A percentile compares a stretch with the other conserved stretches of the same genome.
Evolutionary conservation across 495 filamentous ascomycete species (phyloP).

Genomic region (Hypoxylon perforatum): DNA sequence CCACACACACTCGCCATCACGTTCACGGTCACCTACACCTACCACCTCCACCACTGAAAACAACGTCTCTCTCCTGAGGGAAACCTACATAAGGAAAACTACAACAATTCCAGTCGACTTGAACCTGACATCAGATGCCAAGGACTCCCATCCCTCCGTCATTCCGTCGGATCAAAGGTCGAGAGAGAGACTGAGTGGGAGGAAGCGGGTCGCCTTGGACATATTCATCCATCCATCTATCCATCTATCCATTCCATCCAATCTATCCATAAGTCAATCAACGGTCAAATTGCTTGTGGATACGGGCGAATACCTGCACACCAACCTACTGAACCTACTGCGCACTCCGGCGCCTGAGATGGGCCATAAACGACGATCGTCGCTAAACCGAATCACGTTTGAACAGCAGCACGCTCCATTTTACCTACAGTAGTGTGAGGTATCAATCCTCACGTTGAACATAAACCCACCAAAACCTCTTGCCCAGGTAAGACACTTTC

Average conservation of each 20-base stretch:
- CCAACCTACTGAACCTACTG: slow-evolving; percentile 8
- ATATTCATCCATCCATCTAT: slow-evolving; percentile 8
- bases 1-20: slow-evolving; percentile 31
- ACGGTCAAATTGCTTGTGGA: slow-evolving; percentile 32
- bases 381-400: slow-evolving; percentile 19
- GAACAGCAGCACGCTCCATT: slow-evolving; percentile 18
- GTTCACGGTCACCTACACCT: slow-evolving; percentile 23
- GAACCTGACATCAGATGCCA: slow-evolving; percentile 17
- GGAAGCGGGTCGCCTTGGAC: slow-evolving; percentile 25
- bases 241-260: slow-evolving; percentile 7
- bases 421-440: slow-evolving; percentile 29
- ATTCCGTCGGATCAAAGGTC: slow-evolving; percentile 13
- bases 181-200: slow-evolving; percentile 19
- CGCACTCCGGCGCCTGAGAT: slow-evolving; percentile 13
- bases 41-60: slow-evolving; percentile 1
- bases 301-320: slow-evolving; percentile 15
- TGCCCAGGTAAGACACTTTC: slow-evolving; percentile 32
- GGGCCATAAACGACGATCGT: slow-evolving; percentile 22
- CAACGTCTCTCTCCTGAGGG: background rate
- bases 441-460: slow-evolving; percentile 32
- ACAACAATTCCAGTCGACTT: slow-evolving; percentile 3
- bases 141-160: slow-evolving; percentile 8
- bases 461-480: slow-evolving; percentile 18
- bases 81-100: too few relatives aligned
- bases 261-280: slow-evolving; percentile 18